A percentile compares a stretch with the other conserved stretches of the same genome.
Evolutionary conservation across 331 rosid species (phyloP).

Genomic region (Arachis monticola): DNA sequence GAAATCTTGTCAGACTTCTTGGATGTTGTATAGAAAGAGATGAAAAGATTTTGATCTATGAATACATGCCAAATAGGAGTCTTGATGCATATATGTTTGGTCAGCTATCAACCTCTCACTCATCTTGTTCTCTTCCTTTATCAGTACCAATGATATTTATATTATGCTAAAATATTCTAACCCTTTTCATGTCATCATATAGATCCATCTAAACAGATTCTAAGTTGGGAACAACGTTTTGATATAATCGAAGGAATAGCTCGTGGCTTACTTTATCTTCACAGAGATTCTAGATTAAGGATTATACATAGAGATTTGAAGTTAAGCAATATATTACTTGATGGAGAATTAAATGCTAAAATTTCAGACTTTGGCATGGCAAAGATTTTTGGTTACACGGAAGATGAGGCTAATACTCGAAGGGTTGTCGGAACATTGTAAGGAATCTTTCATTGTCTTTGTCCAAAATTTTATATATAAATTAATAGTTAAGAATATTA

Average conservation of each 20-base stretch:
- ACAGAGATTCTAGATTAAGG: neutral
- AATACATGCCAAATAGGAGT: neutral
- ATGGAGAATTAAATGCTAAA: slow-evolving; percentile 24
- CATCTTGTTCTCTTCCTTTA: neutral
- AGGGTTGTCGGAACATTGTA: slow-evolving; percentile 33
- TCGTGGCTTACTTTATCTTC: neutral
- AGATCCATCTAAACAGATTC: neutral
- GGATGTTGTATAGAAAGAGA: neutral
- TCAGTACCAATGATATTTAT: neutral
- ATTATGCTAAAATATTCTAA: too few relatives aligned
- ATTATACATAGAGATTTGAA: neutral
- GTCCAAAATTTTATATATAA: neutral
- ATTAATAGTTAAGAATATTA: neutral
- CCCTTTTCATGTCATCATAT: neutral
- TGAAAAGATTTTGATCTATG: neutral
- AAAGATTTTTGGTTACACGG: slow-evolving; percentile 26
- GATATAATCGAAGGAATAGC: slow-evolving; percentile 7
- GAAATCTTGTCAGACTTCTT: slow-evolving; percentile 28
- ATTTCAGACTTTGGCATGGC: slow-evolving; percentile 37
- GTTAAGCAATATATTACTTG: slow-evolving; percentile 28
- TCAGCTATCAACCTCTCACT: neutral
- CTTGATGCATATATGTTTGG: slow-evolving; percentile 14
- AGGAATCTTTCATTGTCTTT: neutral
- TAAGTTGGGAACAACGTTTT: slow-evolving; percentile 28
- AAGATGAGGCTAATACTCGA: slow-evolving; percentile 14